Base-by-base conservation (phyloP, 352 stramenopile genomes). In the Phytophthora palmivora region DNA sequence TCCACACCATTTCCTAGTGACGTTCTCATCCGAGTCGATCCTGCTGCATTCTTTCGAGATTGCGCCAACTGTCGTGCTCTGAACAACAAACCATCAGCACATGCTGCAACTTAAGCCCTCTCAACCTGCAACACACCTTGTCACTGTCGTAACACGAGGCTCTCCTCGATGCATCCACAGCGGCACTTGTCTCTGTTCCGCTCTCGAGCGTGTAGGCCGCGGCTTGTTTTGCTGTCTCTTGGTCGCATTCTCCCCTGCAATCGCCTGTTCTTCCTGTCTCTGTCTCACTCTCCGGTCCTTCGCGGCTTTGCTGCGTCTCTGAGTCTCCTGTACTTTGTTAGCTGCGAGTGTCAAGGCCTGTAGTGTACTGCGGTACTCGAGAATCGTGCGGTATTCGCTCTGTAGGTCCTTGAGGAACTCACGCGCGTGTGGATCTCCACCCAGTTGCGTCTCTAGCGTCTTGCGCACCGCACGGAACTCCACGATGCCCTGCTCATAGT, bases 401-500 rank as follows among this genome's bases (percentile, higher is more conserved):
- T 89, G 67, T 1, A 89, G 60, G 12, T 88, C 79, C 10, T 70
- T 58, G 0, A 91, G 39, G 45, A 80, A 71, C 67, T 86, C 61
- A n/a, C 66, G 59, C 39, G 76, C 71, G 2, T 74, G 57, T 15
- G 54, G 37, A 2, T 47, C 41, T 34, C 58, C 55, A n/a, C 63
- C 44, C 16, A 69, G 63, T 51, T 82, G 67, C 15, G 42, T 57
- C 64, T 82, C 59, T 15, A 87, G 32, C 12, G 65, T 58, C 49
- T 72, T 61, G 36, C 75, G 32, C n/a, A 75, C 70, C 4, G 55
- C 44, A 16, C 56, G 60, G 48, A 86, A 87, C 59, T 85, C 78
- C 7, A 47, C 43, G 9, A 89, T 54, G 1, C 82, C 79, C 2
- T 24, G 51, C 4, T 83, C 76, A 49, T 89, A 91, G 44, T 91